These are phyloP conservation scores for Bruguiera gymnorhiza DNA, from an alignment of 345 rosid species.

Conservation along the genomic window DNA sequence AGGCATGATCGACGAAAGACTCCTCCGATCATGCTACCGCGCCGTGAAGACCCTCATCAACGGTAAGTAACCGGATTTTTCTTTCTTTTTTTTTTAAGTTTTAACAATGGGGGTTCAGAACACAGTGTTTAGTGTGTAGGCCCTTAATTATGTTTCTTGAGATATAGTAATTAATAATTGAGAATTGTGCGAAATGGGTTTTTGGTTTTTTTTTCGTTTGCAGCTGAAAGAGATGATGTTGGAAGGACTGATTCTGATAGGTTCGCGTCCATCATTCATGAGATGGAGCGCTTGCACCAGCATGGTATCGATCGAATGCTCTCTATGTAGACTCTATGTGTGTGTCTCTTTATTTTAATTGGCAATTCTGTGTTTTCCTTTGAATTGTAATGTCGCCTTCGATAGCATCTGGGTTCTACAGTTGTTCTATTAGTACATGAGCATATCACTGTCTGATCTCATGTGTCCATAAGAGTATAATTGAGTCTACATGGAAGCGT, in stretches of 20 bases:
- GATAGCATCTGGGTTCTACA: no score
- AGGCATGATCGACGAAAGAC: constrained; percentile 5
- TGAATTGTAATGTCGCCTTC: no score
- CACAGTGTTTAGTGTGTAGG: no score
- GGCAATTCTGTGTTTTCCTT: no score
- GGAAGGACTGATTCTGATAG: constrained; percentile 29
- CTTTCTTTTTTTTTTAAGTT: no score
- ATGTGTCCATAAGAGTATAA: no score
- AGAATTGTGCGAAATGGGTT: background rate
- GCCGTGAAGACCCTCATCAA: constrained; percentile 30
- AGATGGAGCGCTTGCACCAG: constrained; percentile 38
- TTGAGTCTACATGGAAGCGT: no score
- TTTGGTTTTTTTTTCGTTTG: background rate
- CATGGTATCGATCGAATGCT: constrained; percentile 30
- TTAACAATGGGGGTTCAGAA: no score
- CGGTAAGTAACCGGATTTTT: constrained; percentile 19
- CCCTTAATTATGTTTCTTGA: no score
- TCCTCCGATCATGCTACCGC: constrained; percentile 34
- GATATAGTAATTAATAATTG: background rate
- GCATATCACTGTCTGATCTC: no score
- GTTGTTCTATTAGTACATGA: no score
- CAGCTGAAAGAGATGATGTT: constrained; percentile 37
- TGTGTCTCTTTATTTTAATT: background rate
- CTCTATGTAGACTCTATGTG: no score
- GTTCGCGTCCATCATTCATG: constrained; percentile 24